Percentiles rank a stretch among this genome's conserved stretches.
Evolutionary conservation across 2,329 filamentous ascomycete genomes (phyloP).

Genomic region (Cordyceps militaris): DNA sequence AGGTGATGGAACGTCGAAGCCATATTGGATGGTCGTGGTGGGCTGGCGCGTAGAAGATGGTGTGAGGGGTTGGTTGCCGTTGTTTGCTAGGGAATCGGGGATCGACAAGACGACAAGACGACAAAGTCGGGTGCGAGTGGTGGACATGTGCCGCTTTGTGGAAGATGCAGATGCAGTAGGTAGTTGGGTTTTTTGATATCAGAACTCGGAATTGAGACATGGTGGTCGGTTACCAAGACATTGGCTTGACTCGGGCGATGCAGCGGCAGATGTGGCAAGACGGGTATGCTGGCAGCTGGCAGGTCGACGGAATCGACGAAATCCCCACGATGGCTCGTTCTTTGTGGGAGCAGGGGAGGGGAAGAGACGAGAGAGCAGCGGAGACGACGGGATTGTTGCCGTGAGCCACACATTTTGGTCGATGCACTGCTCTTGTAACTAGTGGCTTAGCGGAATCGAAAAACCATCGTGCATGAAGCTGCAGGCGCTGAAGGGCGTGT

Average conservation of each 20-base stretch:
- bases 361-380: neutral
- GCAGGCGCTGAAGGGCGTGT: neutral
- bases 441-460: slow-evolving; percentile 7
- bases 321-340: too few relatives aligned
- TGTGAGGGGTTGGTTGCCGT: neutral
- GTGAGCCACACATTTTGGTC: neutral
- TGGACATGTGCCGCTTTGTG: neutral
- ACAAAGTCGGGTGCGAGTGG: neutral
- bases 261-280: neutral
- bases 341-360: neutral
- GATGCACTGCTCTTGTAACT: neutral
- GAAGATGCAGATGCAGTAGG: neutral
- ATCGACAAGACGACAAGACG: neutral
- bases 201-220: neutral
- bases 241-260: neutral
- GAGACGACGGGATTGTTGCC: slow-evolving; percentile 1
- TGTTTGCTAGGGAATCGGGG: neutral
- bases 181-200: neutral
- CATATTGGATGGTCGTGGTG: neutral
- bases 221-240: neutral
- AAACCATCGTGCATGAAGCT: slow-evolving; percentile 3
- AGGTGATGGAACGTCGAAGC: neutral
- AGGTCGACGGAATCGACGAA: too few relatives aligned
- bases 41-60: neutral
- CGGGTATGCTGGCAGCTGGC: too few relatives aligned